Evolutionary conservation across 257 asterid species (phyloP).

Genomic region (Echites panduratus): DNA sequence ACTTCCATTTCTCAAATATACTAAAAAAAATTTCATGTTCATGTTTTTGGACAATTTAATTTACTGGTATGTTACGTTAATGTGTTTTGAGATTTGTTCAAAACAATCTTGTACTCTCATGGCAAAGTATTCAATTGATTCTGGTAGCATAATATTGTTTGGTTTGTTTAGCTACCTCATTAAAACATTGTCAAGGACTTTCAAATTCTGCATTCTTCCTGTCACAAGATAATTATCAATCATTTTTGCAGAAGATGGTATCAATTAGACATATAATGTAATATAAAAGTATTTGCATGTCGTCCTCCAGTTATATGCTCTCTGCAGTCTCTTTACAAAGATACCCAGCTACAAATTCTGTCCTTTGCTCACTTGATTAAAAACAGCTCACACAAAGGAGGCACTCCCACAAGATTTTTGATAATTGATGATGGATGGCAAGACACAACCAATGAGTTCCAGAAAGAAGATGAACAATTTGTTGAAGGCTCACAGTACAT

Average conservation of each 20-base stretch:
- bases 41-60: neutral
- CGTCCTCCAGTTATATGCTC: neutral
- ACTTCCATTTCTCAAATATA: neutral
- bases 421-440: conserved; percentile 90
- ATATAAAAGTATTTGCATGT: neutral
- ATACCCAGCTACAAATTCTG: neutral
- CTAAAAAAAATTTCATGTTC: neutral
- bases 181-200: neutral
- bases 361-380: neutral
- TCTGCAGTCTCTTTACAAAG: neutral
- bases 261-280: neutral
- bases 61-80: neutral
- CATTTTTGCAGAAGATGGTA: neutral
- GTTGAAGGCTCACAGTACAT: conserved; percentile 56
- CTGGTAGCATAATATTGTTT: neutral
- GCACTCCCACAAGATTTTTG: conserved; percentile 48
- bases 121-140: neutral
- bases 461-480: conserved; percentile 44
- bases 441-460: conserved; percentile 47
- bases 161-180: neutral
- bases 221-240: neutral
- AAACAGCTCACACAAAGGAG: conserved; percentile 50
- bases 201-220: neutral
- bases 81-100: neutral
- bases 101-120: neutral